Evolutionary conservation across 2,329 filamentous ascomycete genomes (phyloP).

Genomic region (Aspergillus oerlinghausenensis): DNA sequence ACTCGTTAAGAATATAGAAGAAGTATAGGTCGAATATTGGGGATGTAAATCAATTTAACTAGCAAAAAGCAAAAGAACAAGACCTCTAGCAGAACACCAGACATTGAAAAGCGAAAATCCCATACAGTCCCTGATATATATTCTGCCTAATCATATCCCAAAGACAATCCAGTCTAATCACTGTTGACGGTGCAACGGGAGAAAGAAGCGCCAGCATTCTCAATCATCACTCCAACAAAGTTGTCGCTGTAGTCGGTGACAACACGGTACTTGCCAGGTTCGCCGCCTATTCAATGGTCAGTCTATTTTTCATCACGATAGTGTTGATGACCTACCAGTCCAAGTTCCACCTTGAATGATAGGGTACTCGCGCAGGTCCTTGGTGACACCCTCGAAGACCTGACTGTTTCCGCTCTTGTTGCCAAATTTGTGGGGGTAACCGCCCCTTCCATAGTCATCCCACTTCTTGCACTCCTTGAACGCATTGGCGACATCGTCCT

Average conservation of each 20-base stretch:
- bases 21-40: neutral
- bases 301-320: neutral
- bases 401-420: neutral
- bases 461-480: constrained; percentile 3
- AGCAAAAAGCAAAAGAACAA: neutral
- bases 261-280: constrained; percentile 8
- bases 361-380: constrained; percentile 8
- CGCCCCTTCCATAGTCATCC: neutral
- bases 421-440: constrained; percentile 1
- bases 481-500: constrained; percentile 6
- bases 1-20: too few species aligned
- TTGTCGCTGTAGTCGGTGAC: constrained; percentile 10
- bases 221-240: constrained; percentile 12
- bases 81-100: neutral
- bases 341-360: constrained; percentile 6
- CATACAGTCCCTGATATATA: neutral
- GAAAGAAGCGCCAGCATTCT: constrained; percentile 6
- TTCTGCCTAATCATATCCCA: neutral
- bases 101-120: neutral
- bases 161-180: neutral
- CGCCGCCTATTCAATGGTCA: constrained; percentile 7
- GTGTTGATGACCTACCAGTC: constrained; percentile 6
- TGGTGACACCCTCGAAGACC: constrained; percentile 7
- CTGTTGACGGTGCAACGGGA: constrained; percentile 5
- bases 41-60: neutral